Base-by-base conservation (phyloP, 495 filamentous ascomycete genomes). In the Podospora pseudopauciseta region DNA sequence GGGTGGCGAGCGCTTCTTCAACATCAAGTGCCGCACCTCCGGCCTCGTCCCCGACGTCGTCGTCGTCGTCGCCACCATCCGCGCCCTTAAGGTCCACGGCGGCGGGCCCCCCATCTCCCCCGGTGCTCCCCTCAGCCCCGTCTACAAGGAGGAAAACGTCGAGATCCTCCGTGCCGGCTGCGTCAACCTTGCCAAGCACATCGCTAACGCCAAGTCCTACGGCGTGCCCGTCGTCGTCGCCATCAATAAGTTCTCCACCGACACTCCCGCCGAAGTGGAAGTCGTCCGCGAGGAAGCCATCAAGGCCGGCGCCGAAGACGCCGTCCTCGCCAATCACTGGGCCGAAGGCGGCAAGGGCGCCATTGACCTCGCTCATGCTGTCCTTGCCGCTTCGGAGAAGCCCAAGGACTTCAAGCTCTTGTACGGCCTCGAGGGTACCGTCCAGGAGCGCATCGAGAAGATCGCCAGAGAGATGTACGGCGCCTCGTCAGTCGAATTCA, bases 1-100 rank as follows among this genome's bases (percentile, higher is more conserved):
- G 95, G 95, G 95, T 68, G 95, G 95, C 64, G 95, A 99, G 85
- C 90, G 95, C 32, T 99, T 99, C 86, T 97, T 99, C 88, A 97
- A 99, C 81, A 98, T 99, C 82, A 99, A 99, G 86, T 98, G 95
- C 83, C 90, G 95, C 59, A 92, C 92, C 34, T 97, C 93, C 18
- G 95, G 95, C 20, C 86, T 99, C 54, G 88, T 91, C 1, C 95
- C 95, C 7, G 95, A 99, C 74, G 90, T 91, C 3, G 94, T 97
- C 18, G 92, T 99, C 49, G 89, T 99, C 65, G 95, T 99, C 27
- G 94, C 95, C 60, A 99, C 95, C 2, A 92, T 98, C 58, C 90
- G 95, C 71, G 95, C 95, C 3, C 83, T 99, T 63, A 99, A 99
- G 84, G 93, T 97, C 18, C 95, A 99, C 75, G 95, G 95, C 68